Evolutionary conservation across 139 green algal species (phyloP), one percentile per base, ranked within the genome.

Genomic region (Chlorella sp.): DNA sequence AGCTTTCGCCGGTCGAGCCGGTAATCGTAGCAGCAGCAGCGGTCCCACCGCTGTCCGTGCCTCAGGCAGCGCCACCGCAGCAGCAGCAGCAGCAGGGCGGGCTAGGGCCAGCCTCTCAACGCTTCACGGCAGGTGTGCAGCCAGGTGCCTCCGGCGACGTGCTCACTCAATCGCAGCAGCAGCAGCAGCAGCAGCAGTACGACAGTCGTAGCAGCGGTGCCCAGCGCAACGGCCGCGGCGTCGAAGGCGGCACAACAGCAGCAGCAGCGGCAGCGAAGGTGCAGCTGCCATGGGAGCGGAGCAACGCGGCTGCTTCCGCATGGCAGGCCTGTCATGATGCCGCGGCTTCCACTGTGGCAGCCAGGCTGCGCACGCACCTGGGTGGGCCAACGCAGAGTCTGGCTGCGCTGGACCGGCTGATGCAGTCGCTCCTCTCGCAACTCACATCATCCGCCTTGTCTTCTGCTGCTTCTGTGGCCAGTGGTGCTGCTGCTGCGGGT

Each of bases 371-470:
- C 26, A 92, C 89, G 0, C 88, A 94, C 49, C 26, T 88, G 14
- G 91, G 91, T 24, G 86, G 84, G 0, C 80, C 91, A 0, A 80
- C 80, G 5, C 84, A 95, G 55, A 95, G 79, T 22, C 86, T 96
- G 35, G 80, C 73, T 24, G 80, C 80, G 5, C 34, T 97, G 31
- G 90, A 96, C 59, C 36, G 70, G 17, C 62, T 84, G 49, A 60
- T 93, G 42, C 81, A 29, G 3, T 26, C 29, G 3, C 30, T 67
- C 3, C 23, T 29, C 10, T 23, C 27, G n/a, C 63, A 27, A 23
- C 67, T 62, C 32, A n/a, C n/a, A n/a, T n/a, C n/a, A n/a, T n/a
- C n/a, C n/a, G n/a, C n/a, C n/a, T n/a, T n/a, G n/a, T n/a, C n/a
- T n/a, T n/a, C n/a, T n/a, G n/a, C n/a, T n/a, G n/a, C n/a, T n/a